Evolutionary conservation across 1,139 yeast genomes (phyloP).

Genomic region (Spencermartinsiella ligniputridi): DNA sequence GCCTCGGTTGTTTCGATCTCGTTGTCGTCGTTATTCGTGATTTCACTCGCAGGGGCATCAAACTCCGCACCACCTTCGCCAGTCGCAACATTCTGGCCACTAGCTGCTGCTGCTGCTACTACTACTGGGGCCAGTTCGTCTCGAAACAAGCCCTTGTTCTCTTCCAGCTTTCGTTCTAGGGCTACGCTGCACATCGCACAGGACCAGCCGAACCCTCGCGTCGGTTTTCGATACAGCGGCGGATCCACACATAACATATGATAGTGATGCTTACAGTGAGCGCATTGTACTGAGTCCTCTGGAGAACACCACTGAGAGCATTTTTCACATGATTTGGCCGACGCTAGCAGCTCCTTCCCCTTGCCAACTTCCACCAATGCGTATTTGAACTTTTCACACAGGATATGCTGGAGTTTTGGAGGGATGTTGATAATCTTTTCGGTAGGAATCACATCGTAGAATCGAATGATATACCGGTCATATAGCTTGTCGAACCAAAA

Average conservation of each 20-base stretch:
- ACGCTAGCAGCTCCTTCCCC: constrained; percentile 57
- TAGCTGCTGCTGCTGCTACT: not conserved
- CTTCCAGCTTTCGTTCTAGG: constrained; percentile 23
- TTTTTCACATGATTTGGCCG: constrained; percentile 66
- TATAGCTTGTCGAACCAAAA: constrained; percentile 85
- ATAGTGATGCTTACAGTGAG: constrained; percentile 63
- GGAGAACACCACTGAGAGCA: constrained; percentile 84
- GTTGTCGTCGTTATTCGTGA: not conserved
- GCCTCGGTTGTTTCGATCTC: not conserved
- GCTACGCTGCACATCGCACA: constrained; percentile 66
- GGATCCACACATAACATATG: constrained; percentile 88
- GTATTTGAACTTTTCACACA: constrained; percentile 65
- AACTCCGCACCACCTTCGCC: not conserved
- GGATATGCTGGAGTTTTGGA: constrained; percentile 56
- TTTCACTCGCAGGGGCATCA: not conserved
- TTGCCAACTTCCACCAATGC: constrained; percentile 73
- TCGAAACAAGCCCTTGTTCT: constrained; percentile 21
- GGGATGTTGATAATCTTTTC: constrained; percentile 51
- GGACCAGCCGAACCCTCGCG: constrained; percentile 90
- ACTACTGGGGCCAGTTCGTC: constrained; percentile 1
- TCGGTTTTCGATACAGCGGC: constrained; percentile 73
- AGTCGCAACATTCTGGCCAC: not conserved
- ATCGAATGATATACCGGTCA: constrained; percentile 80
- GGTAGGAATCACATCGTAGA: constrained; percentile 74
- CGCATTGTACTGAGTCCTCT: constrained; percentile 74